Evolutionary conservation across 768 basidiomycete species (phyloP).

Genomic region (Boletus tomentosulus): DNA sequence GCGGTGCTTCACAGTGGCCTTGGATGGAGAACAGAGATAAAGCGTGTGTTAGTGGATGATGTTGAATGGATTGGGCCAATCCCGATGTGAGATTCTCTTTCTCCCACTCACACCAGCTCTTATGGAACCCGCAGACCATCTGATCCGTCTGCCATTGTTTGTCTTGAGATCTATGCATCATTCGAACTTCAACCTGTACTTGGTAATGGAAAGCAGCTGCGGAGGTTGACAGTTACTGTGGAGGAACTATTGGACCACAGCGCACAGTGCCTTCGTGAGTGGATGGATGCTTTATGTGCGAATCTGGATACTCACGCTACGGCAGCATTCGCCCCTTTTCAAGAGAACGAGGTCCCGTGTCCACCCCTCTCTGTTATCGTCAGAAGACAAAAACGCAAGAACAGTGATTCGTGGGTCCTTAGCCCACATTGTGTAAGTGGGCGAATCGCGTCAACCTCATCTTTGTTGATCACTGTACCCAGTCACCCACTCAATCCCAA

Average conservation of each 20-base stretch:
- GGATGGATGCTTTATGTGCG: too few relatives aligned
- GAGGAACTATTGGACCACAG: neutral
- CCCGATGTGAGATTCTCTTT: neutral
- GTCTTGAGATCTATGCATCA: neutral
- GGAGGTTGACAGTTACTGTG: neutral
- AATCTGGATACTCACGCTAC: neutral
- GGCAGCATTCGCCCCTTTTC: neutral
- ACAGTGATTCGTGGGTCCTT: neutral
- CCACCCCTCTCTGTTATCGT: neutral
- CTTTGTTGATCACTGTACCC: neutral
- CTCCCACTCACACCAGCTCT: neutral
- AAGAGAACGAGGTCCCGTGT: neutral
- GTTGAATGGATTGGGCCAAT: slow-evolving; percentile 5
- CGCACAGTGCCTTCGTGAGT: neutral
- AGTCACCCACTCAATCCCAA: neutral
- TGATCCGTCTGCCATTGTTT: neutral
- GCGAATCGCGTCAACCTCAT: neutral
- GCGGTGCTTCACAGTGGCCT: neutral
- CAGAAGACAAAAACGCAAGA: neutral
- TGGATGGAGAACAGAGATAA: neutral
- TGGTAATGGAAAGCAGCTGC: slow-evolving; percentile 1
- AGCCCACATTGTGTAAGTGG: neutral
- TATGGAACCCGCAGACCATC: neutral
- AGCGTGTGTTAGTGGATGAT: neutral
- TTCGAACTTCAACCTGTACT: slow-evolving; percentile 4